Base-by-base conservation (phyloP, 2,329 filamentous ascomycete genomes). In the Ampelomyces quisqualis region DNA sequence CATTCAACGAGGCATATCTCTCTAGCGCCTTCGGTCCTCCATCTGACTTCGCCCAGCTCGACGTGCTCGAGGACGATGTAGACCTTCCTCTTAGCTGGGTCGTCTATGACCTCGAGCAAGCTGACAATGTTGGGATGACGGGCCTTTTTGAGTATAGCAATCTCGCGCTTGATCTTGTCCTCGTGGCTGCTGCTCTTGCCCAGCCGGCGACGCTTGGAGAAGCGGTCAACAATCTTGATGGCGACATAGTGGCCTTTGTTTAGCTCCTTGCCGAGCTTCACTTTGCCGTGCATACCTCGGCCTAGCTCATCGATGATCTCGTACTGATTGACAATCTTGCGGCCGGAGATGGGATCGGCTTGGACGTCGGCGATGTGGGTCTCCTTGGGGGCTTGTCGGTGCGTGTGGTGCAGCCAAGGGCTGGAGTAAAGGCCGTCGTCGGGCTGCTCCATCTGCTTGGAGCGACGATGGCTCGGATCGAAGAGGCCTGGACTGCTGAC, bases 21-120 rank as follows among this genome's bases (percentile, higher is more conserved):
- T 40, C 85, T 86, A 5, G 90, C 76, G 5, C 89, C 91, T 70
- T 90, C 89, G 65, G 86, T 91, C 39, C 93, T 82, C 93, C 93
- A 98, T 33, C 89, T 80, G 42, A 98, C 88, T 70, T 98, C 93
- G 36, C 93, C 91, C 27, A 91, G 79, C 65, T 96, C 89, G 41
- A 96, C 90, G 68, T 91, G 91, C 68, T 98, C 93, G 29, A 98
- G 78, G 14, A 97, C 88, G 72, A 98, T 91, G 72, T 98, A 98
- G 48, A 98, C 95, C 72, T 98, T 98, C 73, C 94, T 93, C 43
- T 90, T 82, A 59, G 90, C 88, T 2, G 91, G 91, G 65, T 98
- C 93, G 65, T 98, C 93, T 58, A 98, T 97, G 60, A 98, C 90
- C 71, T 98, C 93, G 50, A 97, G 79, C 26, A 98, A 76, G 57